Conservation (phyloP, 768 basidiomycete genomes). For the Termitomyces sp. region DNA sequence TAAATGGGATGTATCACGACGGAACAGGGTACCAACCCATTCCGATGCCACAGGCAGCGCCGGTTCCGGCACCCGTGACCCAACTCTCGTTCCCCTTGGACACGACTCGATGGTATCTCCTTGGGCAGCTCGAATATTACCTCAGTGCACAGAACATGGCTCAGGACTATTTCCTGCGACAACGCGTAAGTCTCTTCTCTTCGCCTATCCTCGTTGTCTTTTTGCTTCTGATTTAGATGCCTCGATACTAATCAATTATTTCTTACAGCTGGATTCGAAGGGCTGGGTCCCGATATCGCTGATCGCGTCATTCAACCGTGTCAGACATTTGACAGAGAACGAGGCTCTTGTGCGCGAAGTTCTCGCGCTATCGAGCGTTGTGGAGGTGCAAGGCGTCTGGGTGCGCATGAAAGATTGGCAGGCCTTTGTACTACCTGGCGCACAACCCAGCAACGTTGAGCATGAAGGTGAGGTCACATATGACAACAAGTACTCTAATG, state of each 20-base stretch:
- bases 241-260: neutral
- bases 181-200: slow-evolving; percentile 48
- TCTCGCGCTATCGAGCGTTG: slow-evolving; percentile 57
- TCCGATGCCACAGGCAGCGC: slow-evolving; percentile 6
- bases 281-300: slow-evolving; percentile 85
- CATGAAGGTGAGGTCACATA: neutral
- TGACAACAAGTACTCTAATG: neutral
- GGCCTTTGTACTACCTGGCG: slow-evolving; percentile 59
- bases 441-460: slow-evolving; percentile 40
- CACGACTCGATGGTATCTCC: slow-evolving; percentile 59
- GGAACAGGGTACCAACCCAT: slow-evolving; percentile 23
- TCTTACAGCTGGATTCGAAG: slow-evolving; percentile 74
- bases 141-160: slow-evolving; percentile 86
- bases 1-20: slow-evolving; percentile 20
- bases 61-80: slow-evolving; percentile 20
- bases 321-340: slow-evolving; percentile 62
- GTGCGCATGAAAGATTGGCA: slow-evolving; percentile 74
- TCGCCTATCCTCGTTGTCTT: neutral
- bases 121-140: slow-evolving; percentile 90
- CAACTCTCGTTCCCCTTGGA: slow-evolving; percentile 54
- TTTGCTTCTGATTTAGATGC: neutral
- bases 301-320: slow-evolving; percentile 86
- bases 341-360: slow-evolving; percentile 64
- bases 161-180: slow-evolving; percentile 80
- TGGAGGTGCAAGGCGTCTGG: slow-evolving; percentile 66